Conservation (phyloP, 495 filamentous ascomycete genomes). For the Darksidea phi region DNA sequence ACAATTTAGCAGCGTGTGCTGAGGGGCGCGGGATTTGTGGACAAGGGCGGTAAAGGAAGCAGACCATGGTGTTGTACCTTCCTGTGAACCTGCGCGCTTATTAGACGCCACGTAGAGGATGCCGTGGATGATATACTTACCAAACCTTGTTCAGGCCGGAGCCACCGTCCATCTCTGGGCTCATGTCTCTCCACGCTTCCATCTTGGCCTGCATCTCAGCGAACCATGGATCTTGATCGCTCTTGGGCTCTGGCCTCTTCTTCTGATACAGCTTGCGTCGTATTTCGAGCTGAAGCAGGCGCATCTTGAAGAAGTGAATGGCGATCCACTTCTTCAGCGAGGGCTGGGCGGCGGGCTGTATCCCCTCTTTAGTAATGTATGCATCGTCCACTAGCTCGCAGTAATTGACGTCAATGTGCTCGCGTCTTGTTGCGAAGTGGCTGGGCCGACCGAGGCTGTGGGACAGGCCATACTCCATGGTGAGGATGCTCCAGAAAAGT, state of each 20-base stretch:
- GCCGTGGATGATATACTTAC: constrained; percentile 42
- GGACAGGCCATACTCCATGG: constrained; percentile 83
- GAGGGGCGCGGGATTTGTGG: constrained; percentile 87
- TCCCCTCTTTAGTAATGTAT: constrained; percentile 75
- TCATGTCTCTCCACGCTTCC: constrained; percentile 65
- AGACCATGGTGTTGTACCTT: constrained; percentile 77
- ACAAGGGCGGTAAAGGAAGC: constrained; percentile 80
- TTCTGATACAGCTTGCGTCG: constrained; percentile 78
- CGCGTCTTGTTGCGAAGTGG: constrained; percentile 72
- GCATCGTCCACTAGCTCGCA: constrained; percentile 76
- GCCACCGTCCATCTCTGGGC: constrained; percentile 61
- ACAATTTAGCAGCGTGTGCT: constrained; percentile 66
- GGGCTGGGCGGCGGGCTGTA: constrained; percentile 61
- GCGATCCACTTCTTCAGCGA: constrained; percentile 78
- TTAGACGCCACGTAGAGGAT: background rate
- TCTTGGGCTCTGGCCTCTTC: constrained; percentile 66
- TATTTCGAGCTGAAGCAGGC: constrained; percentile 81
- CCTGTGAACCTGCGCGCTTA: constrained; percentile 64
- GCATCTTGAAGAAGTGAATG: constrained; percentile 92
- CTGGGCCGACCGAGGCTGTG: constrained; percentile 82
- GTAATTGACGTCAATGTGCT: constrained; percentile 78
- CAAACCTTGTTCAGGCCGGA: constrained; percentile 65
- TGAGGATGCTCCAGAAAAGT: constrained; percentile 78
- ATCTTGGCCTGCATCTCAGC: constrained; percentile 72
- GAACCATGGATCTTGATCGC: constrained; percentile 85